Conservation (phyloP, 768 basidiomycete genomes). For the Coprinellus aureogranulatus region DNA sequence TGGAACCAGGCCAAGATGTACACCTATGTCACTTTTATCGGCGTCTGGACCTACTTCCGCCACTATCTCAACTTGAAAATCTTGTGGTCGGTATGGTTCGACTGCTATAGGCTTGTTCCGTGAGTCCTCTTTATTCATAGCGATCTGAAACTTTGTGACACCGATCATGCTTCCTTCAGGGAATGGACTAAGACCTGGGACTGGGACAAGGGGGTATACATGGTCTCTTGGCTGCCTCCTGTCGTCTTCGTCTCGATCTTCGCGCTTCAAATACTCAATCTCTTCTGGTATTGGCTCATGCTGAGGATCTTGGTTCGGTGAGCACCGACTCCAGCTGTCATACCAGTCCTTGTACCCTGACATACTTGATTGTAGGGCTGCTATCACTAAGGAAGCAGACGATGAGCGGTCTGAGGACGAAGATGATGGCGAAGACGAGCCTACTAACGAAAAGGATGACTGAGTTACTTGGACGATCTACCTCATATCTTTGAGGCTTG, state of each 20-base stretch:
- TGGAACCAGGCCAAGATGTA: conserved; percentile 60
- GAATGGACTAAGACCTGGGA: conserved; percentile 55
- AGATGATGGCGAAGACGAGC: conserved; percentile 60
- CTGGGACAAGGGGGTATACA: conserved; percentile 62
- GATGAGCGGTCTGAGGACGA: conserved; percentile 86
- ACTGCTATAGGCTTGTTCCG: conserved; percentile 70
- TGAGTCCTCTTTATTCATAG: conserved; percentile 34
- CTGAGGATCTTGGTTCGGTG: conserved; percentile 72
- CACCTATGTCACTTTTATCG: conserved; percentile 63
- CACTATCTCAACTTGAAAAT: conserved; percentile 88
- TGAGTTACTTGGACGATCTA: conserved; percentile 8
- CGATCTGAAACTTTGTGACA: neutral
- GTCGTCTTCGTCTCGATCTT: conserved; percentile 76
- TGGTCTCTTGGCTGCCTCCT: conserved; percentile 75
- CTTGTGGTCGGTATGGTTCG: conserved; percentile 81
- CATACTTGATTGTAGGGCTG: conserved; percentile 43
- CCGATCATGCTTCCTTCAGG: conserved; percentile 30
- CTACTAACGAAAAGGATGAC: conserved; percentile 38
- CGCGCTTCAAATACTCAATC: conserved; percentile 77
- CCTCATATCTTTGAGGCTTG: no score
- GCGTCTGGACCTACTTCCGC: conserved; percentile 88
- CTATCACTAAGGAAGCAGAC: conserved; percentile 43
- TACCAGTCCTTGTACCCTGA: conserved; percentile 9
- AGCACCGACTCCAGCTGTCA: conserved; percentile 21
- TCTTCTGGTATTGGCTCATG: conserved; percentile 93